A percentile compares a stretch with the other conserved stretches of the same genome.
phyloP scores from a whole-genome alignment of 2,329 filamentous ascomycete genomes.

The Fusarium nisikadoi region DNA sequence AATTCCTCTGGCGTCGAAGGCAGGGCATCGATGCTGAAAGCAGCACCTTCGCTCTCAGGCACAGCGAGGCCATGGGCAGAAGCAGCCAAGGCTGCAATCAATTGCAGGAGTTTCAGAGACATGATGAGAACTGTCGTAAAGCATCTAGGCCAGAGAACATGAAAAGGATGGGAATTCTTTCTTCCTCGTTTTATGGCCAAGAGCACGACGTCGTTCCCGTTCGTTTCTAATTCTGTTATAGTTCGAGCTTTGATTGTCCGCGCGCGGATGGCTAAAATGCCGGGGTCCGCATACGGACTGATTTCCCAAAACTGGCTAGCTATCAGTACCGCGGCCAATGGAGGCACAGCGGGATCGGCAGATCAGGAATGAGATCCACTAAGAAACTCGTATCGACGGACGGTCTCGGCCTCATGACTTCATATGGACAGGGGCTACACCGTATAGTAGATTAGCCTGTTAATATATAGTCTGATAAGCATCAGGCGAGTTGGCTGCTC shows the following conservation, averaged over 20 bases:
- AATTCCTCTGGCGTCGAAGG: not conserved
- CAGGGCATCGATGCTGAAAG: not conserved
- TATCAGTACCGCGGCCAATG: fast-evolving
- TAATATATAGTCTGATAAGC: not conserved
- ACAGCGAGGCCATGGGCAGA: not conserved
- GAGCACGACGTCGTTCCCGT: too few relatives aligned
- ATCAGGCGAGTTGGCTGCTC: not conserved
- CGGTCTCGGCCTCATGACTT: not conserved
- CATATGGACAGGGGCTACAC: too few relatives aligned
- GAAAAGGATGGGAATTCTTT: not conserved
- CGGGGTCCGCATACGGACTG: not conserved
- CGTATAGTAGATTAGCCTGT: not conserved
- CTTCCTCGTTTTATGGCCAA: not conserved
- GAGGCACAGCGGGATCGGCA: not conserved
- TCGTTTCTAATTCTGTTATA: not conserved
- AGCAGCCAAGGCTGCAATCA: not conserved
- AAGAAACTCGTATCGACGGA: not conserved
- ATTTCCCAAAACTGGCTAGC: not conserved
- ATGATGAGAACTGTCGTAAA: fast-evolving
- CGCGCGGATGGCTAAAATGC: not conserved
- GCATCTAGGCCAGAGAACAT: fast-evolving
- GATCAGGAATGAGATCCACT: not conserved
- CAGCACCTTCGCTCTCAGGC: not conserved
- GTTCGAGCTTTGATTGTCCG: not conserved
- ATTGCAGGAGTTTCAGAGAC: not conserved